A percentile compares a stretch with the other conserved stretches of the same genome.
phyloP scores from a whole-genome alignment of 2,329 filamentous ascomycete species.

The Aureobasidium sp. region DNA sequence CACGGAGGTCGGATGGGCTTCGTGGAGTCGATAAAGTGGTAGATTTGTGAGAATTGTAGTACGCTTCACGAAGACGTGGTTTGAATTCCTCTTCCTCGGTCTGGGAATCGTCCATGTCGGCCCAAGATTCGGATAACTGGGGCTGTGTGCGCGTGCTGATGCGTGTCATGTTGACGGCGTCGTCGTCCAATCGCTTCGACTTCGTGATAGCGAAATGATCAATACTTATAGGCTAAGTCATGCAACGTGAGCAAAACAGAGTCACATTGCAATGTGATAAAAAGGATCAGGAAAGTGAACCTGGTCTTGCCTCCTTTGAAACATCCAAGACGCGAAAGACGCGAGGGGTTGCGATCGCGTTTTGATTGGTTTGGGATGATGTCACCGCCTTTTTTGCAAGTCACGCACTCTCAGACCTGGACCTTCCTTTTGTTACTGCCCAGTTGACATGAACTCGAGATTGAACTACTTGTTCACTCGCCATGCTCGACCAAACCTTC shows the following conservation, averaged over 20 bases:
- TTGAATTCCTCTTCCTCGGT: background rate
- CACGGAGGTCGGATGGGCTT: background rate
- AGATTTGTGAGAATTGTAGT: conserved; percentile 6
- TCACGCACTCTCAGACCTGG: background rate
- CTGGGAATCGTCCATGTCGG: conserved; percentile 10
- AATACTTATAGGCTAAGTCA: background rate
- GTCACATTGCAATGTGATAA: background rate
- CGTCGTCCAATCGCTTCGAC: background rate
- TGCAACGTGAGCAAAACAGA: background rate
- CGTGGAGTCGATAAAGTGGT: background rate
- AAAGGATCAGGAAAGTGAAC: background rate
- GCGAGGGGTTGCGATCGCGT: conserved; percentile 3
- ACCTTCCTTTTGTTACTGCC: background rate
- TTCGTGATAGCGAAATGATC: background rate
- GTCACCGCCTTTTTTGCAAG: background rate
- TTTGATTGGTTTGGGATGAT: background rate
- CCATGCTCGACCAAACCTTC: background rate
- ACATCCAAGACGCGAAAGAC: conserved; percentile 6
- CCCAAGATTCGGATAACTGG: conserved; percentile 16
- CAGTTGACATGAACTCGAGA: conserved; percentile 1
- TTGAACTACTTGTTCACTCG: background rate
- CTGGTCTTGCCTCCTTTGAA: background rate
- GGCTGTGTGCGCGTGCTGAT: conserved; percentile 3
- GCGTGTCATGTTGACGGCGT: conserved; percentile 9
- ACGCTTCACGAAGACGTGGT: conserved; percentile 9